Percentiles rank a stretch among this genome's conserved stretches.
These are phyloP conservation scores for Leccinum fallax DNA, from an alignment of 1,284 basidiomycete species.

Conservation along the genomic window DNA sequence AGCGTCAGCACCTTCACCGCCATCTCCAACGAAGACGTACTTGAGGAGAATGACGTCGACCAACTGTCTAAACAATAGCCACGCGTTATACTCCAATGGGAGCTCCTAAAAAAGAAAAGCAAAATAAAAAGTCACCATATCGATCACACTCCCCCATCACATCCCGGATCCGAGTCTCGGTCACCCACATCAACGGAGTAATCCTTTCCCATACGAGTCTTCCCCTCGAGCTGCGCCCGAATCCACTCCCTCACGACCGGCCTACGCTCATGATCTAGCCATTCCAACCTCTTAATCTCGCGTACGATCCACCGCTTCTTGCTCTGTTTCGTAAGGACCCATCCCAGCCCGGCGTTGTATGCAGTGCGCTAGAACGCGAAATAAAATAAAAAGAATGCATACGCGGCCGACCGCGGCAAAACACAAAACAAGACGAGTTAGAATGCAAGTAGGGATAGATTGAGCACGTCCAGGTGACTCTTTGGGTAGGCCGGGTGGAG, in stretches of 20 bases:
- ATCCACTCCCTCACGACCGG: slow-evolving; percentile 81
- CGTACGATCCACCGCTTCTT: slow-evolving; percentile 93
- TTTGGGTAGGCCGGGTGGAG: slow-evolving; percentile 90
- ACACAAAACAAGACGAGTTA: slow-evolving; percentile 79
- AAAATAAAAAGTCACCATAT: background rate
- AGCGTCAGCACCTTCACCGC: background rate
- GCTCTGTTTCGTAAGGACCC: slow-evolving; percentile 92
- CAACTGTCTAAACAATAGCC: slow-evolving; percentile 89
- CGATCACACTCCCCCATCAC: background rate
- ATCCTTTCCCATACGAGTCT: slow-evolving; percentile 81
- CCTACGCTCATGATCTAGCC: slow-evolving; percentile 78
- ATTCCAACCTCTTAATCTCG: slow-evolving; percentile 83
- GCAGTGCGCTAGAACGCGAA: slow-evolving; percentile 93
- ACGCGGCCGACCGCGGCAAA: slow-evolving; percentile 58
- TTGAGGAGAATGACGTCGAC: slow-evolving; percentile 97
- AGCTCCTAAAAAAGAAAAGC: slow-evolving; percentile 52
- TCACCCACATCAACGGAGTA: slow-evolving; percentile 85
- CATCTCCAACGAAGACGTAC: slow-evolving; percentile 62
- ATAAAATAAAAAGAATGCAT: slow-evolving; percentile 78
- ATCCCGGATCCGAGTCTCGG: background rate
- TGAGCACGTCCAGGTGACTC: slow-evolving; percentile 89
- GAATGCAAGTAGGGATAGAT: slow-evolving; percentile 74
- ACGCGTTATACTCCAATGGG: slow-evolving; percentile 85
- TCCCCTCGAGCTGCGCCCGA: slow-evolving; percentile 81
- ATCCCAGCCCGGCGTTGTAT: slow-evolving; percentile 94